phyloP scores from a whole-genome alignment of 768 basidiomycete species.

The Pleurotus salmoneostramineus region DNA sequence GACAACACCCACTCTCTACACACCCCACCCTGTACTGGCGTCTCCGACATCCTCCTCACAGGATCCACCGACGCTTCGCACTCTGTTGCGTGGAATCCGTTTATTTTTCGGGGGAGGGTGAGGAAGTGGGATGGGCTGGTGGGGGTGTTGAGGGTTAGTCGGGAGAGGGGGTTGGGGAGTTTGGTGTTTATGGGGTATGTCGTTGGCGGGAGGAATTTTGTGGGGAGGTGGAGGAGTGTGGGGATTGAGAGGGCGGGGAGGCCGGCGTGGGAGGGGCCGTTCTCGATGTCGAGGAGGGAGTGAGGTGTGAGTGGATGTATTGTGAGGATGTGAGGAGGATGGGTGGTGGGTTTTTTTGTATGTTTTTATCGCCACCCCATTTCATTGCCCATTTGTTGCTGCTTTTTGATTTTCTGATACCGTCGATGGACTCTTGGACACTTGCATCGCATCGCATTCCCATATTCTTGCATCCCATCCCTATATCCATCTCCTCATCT shows the following conservation, averaged over 20 bases:
- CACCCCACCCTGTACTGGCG: constrained; percentile 40
- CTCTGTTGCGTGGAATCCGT: constrained; percentile 43
- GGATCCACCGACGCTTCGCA: constrained; percentile 54
- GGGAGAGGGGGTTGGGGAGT: constrained; percentile 20
- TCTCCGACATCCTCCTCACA: constrained; percentile 57
- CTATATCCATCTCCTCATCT: background rate
- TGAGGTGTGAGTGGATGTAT: too few relatives aligned
- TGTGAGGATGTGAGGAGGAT: too few relatives aligned
- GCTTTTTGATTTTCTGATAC: background rate
- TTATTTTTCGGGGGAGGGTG: constrained; percentile 48
- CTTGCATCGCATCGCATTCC: too few relatives aligned
- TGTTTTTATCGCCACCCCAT: background rate
- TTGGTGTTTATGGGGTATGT: constrained; percentile 70
- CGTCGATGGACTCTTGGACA: too few relatives aligned
- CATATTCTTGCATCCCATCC: background rate
- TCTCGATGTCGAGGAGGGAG: constrained; percentile 52
- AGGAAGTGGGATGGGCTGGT: constrained; percentile 59
- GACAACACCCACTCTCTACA: too few relatives aligned
- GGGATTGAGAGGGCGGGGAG: constrained; percentile 33
- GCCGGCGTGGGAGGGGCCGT: constrained; percentile 62
- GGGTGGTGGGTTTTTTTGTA: background rate
- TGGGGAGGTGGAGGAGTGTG: constrained; percentile 68
- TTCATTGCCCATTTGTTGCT: background rate
- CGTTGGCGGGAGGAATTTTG: constrained; percentile 58
- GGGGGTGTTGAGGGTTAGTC: constrained; percentile 41